phyloP scores from a whole-genome alignment of 2,329 filamentous ascomycete genomes.

The Neospermospora avenae region DNA sequence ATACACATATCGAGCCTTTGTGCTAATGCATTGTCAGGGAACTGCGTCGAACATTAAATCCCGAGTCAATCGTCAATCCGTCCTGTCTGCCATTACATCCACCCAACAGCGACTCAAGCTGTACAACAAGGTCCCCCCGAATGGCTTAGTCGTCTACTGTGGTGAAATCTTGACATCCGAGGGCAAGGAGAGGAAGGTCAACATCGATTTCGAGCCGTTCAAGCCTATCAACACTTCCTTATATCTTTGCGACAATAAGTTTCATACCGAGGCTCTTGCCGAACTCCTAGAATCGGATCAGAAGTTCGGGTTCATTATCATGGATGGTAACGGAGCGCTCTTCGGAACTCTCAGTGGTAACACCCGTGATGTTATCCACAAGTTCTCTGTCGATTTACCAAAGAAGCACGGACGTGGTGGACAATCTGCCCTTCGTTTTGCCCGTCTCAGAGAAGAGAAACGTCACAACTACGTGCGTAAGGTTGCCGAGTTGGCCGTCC shows the following conservation, averaged over 20 bases:
- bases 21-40: conserved; percentile 53
- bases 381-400: conserved; percentile 96
- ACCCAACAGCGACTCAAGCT: conserved; percentile 99
- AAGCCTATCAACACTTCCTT: conserved; percentile 99
- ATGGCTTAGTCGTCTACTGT: conserved; percentile 97
- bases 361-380: conserved; percentile 94
- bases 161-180: conserved; percentile 99
- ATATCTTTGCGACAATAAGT: conserved; percentile 99
- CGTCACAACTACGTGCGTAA: conserved; percentile 99
- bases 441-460: conserved; percentile 98
- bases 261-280: conserved; percentile 95
- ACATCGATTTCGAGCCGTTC: conserved; percentile 99
- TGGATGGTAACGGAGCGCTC: conserved; percentile 98
- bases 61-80: conserved; percentile 96
- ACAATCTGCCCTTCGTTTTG: conserved; percentile 98
- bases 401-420: conserved; percentile 99
- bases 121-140: conserved; percentile 97
- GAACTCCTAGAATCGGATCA: conserved; percentile 98
- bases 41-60: conserved; percentile 99
- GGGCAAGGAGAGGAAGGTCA: conserved; percentile 99
- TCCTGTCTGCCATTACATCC: conserved; percentile 96
- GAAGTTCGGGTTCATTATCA: conserved; percentile 99
- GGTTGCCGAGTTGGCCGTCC: conserved; percentile 94
- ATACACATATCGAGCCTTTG: conserved; percentile 4
- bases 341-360: conserved; percentile 97